Percentiles rank a stretch among this genome's conserved stretches.
phyloP scores from a whole-genome alignment of 2,329 filamentous ascomycete genomes.

The Colletotrichum theobromicola region DNA sequence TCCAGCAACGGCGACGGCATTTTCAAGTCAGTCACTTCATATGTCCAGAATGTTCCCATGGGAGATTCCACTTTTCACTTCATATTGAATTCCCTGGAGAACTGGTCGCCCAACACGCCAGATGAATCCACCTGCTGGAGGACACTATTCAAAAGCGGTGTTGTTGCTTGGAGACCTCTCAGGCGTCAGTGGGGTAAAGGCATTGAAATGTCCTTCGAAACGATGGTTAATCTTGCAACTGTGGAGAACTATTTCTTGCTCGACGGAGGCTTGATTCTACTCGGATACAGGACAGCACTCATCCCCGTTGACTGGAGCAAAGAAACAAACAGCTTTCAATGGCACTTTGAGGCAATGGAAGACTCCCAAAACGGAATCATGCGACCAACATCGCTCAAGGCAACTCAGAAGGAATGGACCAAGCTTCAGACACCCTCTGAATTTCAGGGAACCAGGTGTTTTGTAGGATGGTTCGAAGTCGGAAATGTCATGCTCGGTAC shows the following conservation, averaged over 20 bases:
- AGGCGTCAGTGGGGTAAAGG: background rate
- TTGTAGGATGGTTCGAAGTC: background rate
- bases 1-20: background rate
- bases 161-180: background rate
- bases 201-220: background rate
- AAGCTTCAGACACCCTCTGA: background rate
- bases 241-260: background rate
- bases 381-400: background rate
- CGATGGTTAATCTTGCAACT: background rate
- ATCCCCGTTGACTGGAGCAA: background rate
- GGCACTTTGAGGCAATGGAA: background rate
- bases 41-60: too few relatives aligned
- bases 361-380: background rate
- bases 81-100: background rate
- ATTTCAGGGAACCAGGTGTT: background rate
- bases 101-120: background rate
- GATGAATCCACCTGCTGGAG: background rate
- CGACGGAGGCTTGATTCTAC: background rate
- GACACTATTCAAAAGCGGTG: background rate
- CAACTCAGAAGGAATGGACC: background rate
- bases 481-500: background rate
- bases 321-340: background rate
- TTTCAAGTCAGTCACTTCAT: background rate
- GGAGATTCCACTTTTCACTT: background rate
- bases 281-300: background rate